Evolutionary conservation across 495 filamentous ascomycete genomes (phyloP), one percentile per base, ranked within the genome.

Genomic region (Tetracladium setigerum): DNA sequence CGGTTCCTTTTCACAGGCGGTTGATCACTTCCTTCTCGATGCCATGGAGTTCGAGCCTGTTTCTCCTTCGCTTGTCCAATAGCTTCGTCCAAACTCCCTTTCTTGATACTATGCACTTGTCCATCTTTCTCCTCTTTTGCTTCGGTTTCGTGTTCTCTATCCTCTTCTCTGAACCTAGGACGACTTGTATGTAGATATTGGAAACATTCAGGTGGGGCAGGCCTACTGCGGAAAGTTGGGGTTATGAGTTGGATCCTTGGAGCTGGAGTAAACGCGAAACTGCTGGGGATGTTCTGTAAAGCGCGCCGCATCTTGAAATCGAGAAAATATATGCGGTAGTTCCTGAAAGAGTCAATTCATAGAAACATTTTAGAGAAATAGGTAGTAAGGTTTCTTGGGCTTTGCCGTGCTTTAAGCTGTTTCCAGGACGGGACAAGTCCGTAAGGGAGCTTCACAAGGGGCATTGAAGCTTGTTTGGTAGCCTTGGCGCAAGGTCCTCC

Each of bases 11-110:
- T 64, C 1, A 77, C 76, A 2, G 78, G 74, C 1, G 77, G 73
- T 38, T 67, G 60, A 52, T 83, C 76, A 16, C 74, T 73, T 17
- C 80, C 80, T 52, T 86, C 74, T 31, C 83, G 72, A 56, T 84
- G 81, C 86, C 85, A 87, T 57, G 85, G 86, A 14, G 54, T 58
- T 36, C 67, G 62, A 13, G 66, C 62, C 51, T 78, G 72, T 49
- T 71, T 68, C 43, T 71, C 67, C 60, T 76, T 76, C 49, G 65
- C 63, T 49, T 73, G 61, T 19, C 57, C 53, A 41, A 76, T 62
- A 11, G 58, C 52, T 30, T 56, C 53, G 9, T 67, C 62, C 39
- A 69, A 56, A 46, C 5, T 15, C 31, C 38, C 50, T 31, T 52
- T 56, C 57, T 30, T 57, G 50, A 27, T 27, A 27, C 7, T 27